phyloP scores from a whole-genome alignment of 345 rosid genomes.

The Anastatica hierochuntica region DNA sequence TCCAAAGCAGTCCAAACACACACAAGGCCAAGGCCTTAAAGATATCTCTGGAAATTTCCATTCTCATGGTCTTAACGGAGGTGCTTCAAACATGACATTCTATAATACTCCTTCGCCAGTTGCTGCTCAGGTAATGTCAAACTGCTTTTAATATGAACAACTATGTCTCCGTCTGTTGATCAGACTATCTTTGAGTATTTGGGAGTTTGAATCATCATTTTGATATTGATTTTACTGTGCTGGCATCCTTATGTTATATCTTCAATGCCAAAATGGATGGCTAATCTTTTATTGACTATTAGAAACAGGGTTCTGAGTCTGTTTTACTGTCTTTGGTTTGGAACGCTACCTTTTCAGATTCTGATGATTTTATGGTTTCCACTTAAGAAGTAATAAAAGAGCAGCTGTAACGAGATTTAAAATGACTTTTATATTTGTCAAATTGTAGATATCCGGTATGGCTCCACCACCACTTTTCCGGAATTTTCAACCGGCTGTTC shows the following conservation, averaged over 20 bases:
- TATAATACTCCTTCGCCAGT: constrained; percentile 92
- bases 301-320: neutral
- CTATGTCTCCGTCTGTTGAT: neutral
- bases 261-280: too few species aligned
- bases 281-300: too few species aligned
- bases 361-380: neutral
- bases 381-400: neutral
- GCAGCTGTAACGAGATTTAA: constrained; percentile 1
- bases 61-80: constrained; percentile 64
- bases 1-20: constrained; percentile 57
- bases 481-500: constrained; percentile 63
- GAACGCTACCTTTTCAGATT: too few species aligned
- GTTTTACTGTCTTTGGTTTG: neutral
- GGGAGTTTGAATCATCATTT: constrained; percentile 2
- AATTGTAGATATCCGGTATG: constrained; percentile 63
- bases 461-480: constrained; percentile 93
- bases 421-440: neutral
- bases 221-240: neutral
- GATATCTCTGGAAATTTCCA: constrained; percentile 65
- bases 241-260: too few species aligned
- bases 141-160: constrained; percentile 3
- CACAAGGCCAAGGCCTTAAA: constrained; percentile 58
- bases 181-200: neutral
- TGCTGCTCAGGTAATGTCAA: constrained; percentile 55
- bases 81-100: constrained; percentile 50